These are phyloP conservation scores for sorghum (Sorghum bicolor) DNA, from an alignment of 176 grass and related monocot genomes.

Conservation along the genomic window Sorghum_bicolor_NCBIv3 NC_012872.2:7197501-7198000, in stretches of 20 bases:
- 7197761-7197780: neutral
- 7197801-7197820: neutral
- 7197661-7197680: constrained; percentile 55
- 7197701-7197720: constrained; percentile 13
- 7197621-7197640: constrained; percentile 17
- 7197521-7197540: constrained; percentile 65
- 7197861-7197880: neutral
- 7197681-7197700: constrained; percentile 58
- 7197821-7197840: neutral
- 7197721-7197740: neutral
- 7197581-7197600: constrained; percentile 37
- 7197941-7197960: neutral
- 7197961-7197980: neutral
- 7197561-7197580: constrained; percentile 64
- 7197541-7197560: constrained; percentile 36
- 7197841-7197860: neutral
- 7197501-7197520: constrained; percentile 43
- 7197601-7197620: constrained; percentile 70
- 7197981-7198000: neutral
- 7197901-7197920: neutral
- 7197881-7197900: constrained; percentile 9
- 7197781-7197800: neutral
- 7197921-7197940: neutral
- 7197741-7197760: neutral
- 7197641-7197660: neutral